Evolutionary conservation across 129 eudicot species (phyloP), one percentile per base, ranked within the genome.

Genomic region (Heracleum sosnowskyi): DNA sequence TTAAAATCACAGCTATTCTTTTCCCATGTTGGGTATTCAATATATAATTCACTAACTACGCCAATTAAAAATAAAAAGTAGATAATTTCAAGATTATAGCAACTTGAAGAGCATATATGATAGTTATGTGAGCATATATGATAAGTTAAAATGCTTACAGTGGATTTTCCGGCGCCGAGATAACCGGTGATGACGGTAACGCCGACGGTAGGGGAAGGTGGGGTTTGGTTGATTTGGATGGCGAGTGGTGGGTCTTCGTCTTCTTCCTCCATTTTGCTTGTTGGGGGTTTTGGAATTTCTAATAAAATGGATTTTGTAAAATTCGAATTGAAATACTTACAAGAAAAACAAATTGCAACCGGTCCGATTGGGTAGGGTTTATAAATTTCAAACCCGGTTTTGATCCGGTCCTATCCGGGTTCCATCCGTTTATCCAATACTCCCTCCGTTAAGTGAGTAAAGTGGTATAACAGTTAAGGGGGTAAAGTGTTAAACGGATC

Each of bases 171-270:
- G 81, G 98, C 97, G 74, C 97, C 97, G 83, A 93, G 93, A 85
- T 93, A 93, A 70, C 98, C 98, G 36, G 98, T 93, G 88, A 93
- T 91, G 84, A 93, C 98, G 73, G 98, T 93, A 69, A 93, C 98
- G 83, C 98, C 98, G 74, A 93, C 98, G 53, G 84, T 73, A 76
- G 29, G 74, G n/a, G 46, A 11, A 62, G 74, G n/a, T n/a, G n/a
- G 77, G 83, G 76, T 78, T 78, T 81, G 83, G 79, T 81, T 76
- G 80, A 93, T 91, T 72, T 85, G 90, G 29, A 93, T 82, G 64
- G 97, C 98, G 49, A 93, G 85, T 28, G 98, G 97, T 29, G 88
- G 79, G 51, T 88, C 96, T 79, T 89, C 97, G 46, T 89, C 96
- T 82, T 93, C 98, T 64, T 86, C 91, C 78, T 83, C 97, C 96